A percentile compares a stretch with the other conserved stretches of the same genome.
phyloP scores from a whole-genome alignment of 2,329 filamentous ascomycete genomes.

The Zelopaecilomyces penicillatus region DNA sequence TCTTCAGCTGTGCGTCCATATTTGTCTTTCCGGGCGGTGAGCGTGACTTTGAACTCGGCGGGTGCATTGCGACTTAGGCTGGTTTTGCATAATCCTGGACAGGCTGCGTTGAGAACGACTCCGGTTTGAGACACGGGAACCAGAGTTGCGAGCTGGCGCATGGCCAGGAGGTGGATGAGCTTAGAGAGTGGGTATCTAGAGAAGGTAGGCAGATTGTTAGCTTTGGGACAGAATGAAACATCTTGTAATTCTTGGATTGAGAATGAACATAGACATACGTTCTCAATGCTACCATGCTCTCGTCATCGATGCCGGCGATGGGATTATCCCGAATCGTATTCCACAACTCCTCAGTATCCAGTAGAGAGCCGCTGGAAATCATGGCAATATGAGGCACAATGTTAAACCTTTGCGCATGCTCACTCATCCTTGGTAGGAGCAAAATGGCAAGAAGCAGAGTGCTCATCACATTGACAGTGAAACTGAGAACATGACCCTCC shows the following conservation, averaged over 20 bases:
- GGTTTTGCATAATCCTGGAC: conserved; percentile 22
- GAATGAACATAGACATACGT: background rate
- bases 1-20: conserved; percentile 17
- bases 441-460: conserved; percentile 36
- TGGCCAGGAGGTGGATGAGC: conserved; percentile 17
- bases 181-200: conserved; percentile 19
- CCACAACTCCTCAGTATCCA: background rate
- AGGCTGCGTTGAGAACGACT: conserved; percentile 22
- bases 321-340: conserved; percentile 3
- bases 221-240: too few relatives aligned
- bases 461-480: conserved; percentile 39
- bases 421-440: conserved; percentile 33
- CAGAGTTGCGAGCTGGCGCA: conserved; percentile 18
- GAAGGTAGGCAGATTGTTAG: background rate
- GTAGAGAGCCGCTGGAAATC: conserved; percentile 14
- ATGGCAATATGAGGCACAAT: conserved; percentile 27
- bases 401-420: conserved; percentile 24
- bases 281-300: background rate
- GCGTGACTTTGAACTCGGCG: background rate
- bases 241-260: background rate
- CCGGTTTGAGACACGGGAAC: conserved; percentile 18
- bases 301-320: conserved; percentile 2
- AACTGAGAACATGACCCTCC: conserved; percentile 33
- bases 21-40: background rate
- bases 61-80: conserved; percentile 4